Conservation (phyloP, 2,329 filamentous ascomycete genomes). For the Lasiodiplodia theobromae region DNA sequence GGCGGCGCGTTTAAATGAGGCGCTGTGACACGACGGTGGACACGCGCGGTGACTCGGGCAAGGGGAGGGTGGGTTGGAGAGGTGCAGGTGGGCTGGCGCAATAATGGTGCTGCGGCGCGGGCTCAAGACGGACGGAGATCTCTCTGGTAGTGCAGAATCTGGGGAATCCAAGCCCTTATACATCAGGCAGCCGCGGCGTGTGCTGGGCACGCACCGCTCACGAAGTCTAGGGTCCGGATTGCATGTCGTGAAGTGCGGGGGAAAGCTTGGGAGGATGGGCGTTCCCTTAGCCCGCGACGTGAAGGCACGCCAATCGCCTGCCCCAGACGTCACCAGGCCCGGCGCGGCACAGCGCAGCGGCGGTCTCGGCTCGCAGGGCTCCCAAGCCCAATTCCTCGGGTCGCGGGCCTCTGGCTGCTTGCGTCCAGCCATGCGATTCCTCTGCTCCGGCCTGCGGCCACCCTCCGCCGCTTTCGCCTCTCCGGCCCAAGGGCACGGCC, state of each 20-base stretch:
- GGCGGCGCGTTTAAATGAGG: constrained; percentile 25
- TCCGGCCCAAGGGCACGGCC: constrained; percentile 23
- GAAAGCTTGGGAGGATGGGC: constrained; percentile 17
- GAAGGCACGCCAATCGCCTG: constrained; percentile 16
- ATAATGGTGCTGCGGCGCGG: constrained; percentile 23
- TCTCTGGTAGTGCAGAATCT: constrained; percentile 14
- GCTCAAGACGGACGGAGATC: background rate
- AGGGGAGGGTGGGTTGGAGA: constrained; percentile 23
- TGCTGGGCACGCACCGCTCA: background rate
- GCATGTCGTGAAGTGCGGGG: constrained; percentile 25
- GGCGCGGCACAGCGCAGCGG: constrained; percentile 19
- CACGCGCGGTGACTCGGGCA: constrained; percentile 19
- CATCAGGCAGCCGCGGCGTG: constrained; percentile 1
- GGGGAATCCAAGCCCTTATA: constrained; percentile 15
- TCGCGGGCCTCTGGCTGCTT: constrained; percentile 9
- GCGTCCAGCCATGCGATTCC: constrained; percentile 1
- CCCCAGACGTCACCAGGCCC: constrained; percentile 22
- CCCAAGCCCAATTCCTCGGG: constrained; percentile 22
- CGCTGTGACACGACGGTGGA: constrained; percentile 24
- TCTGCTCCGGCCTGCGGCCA: constrained; percentile 12
- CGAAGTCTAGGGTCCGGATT: constrained; percentile 6
- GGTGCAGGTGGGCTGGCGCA: constrained; percentile 23
- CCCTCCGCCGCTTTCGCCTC: constrained; percentile 9
- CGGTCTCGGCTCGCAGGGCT: constrained; percentile 18
- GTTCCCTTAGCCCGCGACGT: constrained; percentile 26